Base-by-base conservation (phyloP, 2,329 filamentous ascomycete genomes). In the Penicillium sp. region DNA sequence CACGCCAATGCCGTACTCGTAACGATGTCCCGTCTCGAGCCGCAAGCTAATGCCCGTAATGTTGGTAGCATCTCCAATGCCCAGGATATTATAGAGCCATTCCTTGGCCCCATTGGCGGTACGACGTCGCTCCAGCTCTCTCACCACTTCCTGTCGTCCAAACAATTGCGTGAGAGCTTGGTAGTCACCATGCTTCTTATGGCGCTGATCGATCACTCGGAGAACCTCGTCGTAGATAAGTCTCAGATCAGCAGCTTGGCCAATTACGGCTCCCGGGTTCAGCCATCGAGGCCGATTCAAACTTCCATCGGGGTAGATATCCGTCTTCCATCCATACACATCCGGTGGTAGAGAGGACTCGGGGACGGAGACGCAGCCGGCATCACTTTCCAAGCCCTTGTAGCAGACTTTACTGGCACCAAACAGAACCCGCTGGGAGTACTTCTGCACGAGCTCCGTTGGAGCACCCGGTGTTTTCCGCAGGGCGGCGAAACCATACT, bases 351-450 rank as follows among this genome's bases (percentile, higher is more conserved):
- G 57, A 4, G 72, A 69, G 0, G 79, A 81, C 24, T 74, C 61
- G 0, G 81, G 80, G 0, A 79, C 73, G 15, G 75, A 74, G 37
- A 70, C 72, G 59, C 81, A 83, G n/a, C 76, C 74, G 31, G 74
- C 65, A 46, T 80, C 75, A 1, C 68, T 63, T 2, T 59, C 46
- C 1, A 66, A 55, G 50, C 72, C 71, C 2, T 72, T 72, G 52
- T 71, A 72, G 55, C 81, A 83, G 20, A 69, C 61, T 61, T 83
- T 82, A 47, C 76, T 72, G 7, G 78, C 77, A 3, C 73, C 77
- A 53, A 83, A 83, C 1, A 84, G 56, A 8, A 83, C 76, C 6
- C 74, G 75, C 55, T 82, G 78, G 1, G 68, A 73, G 53, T 79
- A 77, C 47, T 71, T 73, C 52, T 71, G 72, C 6, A 69, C 53